These are phyloP conservation scores for Leccinum sublutescens DNA, from an alignment of 768 basidiomycete genomes.

Conservation along the genomic window DNA sequence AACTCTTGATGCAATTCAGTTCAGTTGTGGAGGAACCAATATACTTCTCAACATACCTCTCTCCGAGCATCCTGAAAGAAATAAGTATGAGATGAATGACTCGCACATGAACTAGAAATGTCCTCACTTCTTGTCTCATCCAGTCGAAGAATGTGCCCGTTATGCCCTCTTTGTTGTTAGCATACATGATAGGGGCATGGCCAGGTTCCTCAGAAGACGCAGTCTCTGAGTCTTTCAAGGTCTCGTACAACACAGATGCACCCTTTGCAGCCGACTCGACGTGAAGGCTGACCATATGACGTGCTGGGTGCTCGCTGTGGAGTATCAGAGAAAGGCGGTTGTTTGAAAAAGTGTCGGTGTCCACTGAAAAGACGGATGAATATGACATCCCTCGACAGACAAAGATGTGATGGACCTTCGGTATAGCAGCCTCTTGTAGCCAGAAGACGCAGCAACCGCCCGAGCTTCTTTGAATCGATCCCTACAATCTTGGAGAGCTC, in stretches of 20 bases:
- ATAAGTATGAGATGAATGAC: background rate
- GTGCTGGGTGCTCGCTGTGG: constrained; percentile 21
- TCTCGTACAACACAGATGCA: constrained; percentile 25
- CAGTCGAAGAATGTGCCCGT: constrained; percentile 26
- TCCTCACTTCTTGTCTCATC: constrained; percentile 23
- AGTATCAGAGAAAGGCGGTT: constrained; percentile 35
- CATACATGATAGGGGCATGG: constrained; percentile 23
- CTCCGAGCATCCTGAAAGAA: constrained; percentile 16
- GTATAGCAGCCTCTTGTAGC: constrained; percentile 30
- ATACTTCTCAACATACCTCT: constrained; percentile 10
- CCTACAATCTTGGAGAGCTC: constrained; percentile 24
- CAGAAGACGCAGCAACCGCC: constrained; percentile 30
- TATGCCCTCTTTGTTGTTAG: constrained; percentile 17
- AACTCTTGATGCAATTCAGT: constrained; percentile 13
- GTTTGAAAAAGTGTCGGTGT: constrained; percentile 33
- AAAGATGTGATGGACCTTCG: constrained; percentile 28
- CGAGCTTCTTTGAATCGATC: constrained; percentile 29
- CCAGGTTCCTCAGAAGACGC: constrained; percentile 21
- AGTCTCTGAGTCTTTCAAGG: constrained; percentile 23
- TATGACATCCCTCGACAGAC: background rate
- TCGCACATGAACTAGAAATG: background rate
- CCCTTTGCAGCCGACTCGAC: constrained; percentile 19
- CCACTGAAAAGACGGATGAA: constrained; percentile 19
- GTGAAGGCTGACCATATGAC: constrained; percentile 20
- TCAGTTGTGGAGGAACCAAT: background rate